Evolutionary conservation across 495 filamentous ascomycete genomes (phyloP), one percentile per base, ranked within the genome.

Genomic region (Evernia prunastri): DNA sequence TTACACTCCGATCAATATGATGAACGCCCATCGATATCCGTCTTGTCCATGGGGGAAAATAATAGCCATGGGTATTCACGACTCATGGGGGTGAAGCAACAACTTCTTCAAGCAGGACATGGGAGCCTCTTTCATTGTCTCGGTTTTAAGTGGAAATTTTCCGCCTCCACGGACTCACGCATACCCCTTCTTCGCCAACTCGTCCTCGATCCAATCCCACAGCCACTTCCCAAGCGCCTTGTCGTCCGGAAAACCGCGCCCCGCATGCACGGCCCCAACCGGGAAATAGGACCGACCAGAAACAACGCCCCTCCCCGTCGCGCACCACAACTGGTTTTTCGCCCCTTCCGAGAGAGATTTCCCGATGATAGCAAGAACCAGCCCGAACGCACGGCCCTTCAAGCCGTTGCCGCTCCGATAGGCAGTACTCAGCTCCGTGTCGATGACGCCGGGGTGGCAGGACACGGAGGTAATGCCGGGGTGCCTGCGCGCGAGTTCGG

Each of bases 361-460:
- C 0, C 69, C 66, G 8, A 69, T 39, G 10, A 25, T 76, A 11
- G 17, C 39, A 11, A 42, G 39, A 7, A 42, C 39, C 39, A 15
- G 6, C 39, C 39, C 39, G 13, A 42, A 42, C 39, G 39, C 39
- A 17, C 5, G 6, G 39, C 39, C 58, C 10, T 68, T 64, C 35
- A 72, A 64, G 4, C 64, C 72, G 56, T 72, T 49, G 33, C 72
- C 9, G 1, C 56, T 43, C 23, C 42, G 63, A 59, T 59, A 68
- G 37, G 73, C 65, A 17, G 58, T 39, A 58, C 79, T 78, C 12
- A 89, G 68, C 1, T 79, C 75, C 23, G 85, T 89, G 6, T 69
- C 58, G 35, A 89, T 81, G 1, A 82, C 68, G 12, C 81, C 82
- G 0, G 81, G 81, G 65, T 84, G 81, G 20, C 81, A 71, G 3